phyloP scores from a whole-genome alignment of 306 rosid genomes.

The Cicer chorassanicum region DNA sequence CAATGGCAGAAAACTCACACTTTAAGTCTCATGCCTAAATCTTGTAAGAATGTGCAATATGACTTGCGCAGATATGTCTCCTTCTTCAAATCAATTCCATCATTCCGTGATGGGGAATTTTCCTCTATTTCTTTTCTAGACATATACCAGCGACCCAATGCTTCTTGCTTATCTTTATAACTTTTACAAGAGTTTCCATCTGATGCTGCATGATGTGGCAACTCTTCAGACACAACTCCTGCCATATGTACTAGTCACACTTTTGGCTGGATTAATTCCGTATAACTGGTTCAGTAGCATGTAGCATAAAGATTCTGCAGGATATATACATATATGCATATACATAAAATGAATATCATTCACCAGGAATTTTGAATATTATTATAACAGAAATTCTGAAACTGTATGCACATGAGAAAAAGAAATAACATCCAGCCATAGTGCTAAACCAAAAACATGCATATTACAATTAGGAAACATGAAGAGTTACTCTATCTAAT shows the following conservation, averaged over 20 bases:
- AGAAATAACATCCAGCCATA: not conserved
- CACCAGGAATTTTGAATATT: constrained; percentile 28
- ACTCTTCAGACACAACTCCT: constrained; percentile 53
- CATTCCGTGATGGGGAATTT: constrained; percentile 80
- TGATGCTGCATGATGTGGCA: constrained; percentile 43
- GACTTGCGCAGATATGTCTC: constrained; percentile 92
- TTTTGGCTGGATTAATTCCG: constrained; percentile 33
- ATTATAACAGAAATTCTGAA: constrained; percentile 4
- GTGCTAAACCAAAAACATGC: constrained; percentile 10
- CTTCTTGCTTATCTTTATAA: constrained; percentile 48
- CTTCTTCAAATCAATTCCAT: constrained; percentile 89
- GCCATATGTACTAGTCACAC: constrained; percentile 46
- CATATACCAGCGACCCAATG: constrained; percentile 73
- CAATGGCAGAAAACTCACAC: constrained; percentile 68
- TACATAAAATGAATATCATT: constrained; percentile 30
- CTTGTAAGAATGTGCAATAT: constrained; percentile 90
- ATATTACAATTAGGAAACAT: not conserved
- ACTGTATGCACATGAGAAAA: not conserved
- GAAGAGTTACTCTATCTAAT: not conserved
- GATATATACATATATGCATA: constrained; percentile 24
- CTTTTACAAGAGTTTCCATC: constrained; percentile 44
- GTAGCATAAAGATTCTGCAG: constrained; percentile 48
- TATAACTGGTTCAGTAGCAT: constrained; percentile 45
- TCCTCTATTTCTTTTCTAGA: constrained; percentile 85
- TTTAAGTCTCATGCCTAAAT: constrained; percentile 94